Evolutionary conservation across 108 stramenopile species (phyloP).

Genomic region (Pseudonitzschia multiseries): DNA sequence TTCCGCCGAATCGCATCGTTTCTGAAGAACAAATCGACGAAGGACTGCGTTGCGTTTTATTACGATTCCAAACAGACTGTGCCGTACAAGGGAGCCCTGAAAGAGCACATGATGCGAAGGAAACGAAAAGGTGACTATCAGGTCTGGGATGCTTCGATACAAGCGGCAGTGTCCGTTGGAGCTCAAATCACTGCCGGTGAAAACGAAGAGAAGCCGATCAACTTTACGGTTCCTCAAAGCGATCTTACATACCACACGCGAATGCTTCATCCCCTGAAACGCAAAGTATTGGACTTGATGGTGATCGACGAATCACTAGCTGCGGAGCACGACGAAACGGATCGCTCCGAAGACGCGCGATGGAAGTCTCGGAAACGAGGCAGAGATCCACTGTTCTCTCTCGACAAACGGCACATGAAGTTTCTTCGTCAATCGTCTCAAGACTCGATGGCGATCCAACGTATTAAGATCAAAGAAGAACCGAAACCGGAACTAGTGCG

Average conservation of each 20-base stretch:
- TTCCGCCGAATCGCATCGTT: slow-evolving; percentile 94
- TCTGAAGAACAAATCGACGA: slow-evolving; percentile 84
- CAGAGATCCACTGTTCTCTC: slow-evolving; percentile 46
- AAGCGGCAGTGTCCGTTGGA: slow-evolving; percentile 72
- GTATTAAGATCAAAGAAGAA: slow-evolving; percentile 6
- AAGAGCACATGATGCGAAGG: slow-evolving; percentile 78
- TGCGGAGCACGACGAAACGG: slow-evolving; percentile 33
- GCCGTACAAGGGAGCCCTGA: slow-evolving; percentile 82
- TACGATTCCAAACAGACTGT: slow-evolving; percentile 91
- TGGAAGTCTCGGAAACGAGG: slow-evolving; percentile 35
- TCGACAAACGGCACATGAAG: slow-evolving; percentile 53
- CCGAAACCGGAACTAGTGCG: neutral
- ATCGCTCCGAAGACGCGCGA: slow-evolving; percentile 31
- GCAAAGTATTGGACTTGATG: slow-evolving; percentile 59
- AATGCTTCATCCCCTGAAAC: slow-evolving; percentile 70
- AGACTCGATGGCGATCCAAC: slow-evolving; percentile 39
- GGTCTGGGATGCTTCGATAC: slow-evolving; percentile 83
- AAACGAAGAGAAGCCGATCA: slow-evolving; percentile 64
- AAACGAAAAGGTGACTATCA: slow-evolving; percentile 70
- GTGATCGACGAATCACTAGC: slow-evolving; percentile 35
- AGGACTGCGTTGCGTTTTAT: slow-evolving; percentile 92
- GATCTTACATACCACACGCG: slow-evolving; percentile 60
- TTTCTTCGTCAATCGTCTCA: slow-evolving; percentile 51
- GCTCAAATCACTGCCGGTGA: slow-evolving; percentile 63
- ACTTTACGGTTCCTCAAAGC: slow-evolving; percentile 59